Evolutionary conservation across 768 basidiomycete species (phyloP), one percentile per base, ranked within the genome.

Genomic region (Rhodotorula sphaerocarpa): DNA sequence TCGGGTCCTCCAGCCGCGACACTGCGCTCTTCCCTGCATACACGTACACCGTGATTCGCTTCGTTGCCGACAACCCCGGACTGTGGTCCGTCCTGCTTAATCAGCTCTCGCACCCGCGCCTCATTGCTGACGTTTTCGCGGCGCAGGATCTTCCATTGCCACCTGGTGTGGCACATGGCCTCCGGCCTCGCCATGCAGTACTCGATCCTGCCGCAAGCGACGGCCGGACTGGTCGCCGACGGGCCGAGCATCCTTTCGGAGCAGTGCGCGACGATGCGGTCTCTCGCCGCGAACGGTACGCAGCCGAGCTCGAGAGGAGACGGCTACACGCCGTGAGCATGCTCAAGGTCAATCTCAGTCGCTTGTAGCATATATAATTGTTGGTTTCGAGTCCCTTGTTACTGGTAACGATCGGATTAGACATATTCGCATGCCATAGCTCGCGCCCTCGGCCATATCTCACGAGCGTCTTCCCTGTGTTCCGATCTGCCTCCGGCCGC

Each of bases 51-150:
- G 71, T 73, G 23, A 72, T 83, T 59, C 75, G 82, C 2, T 82
- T 82, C 71, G 72, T 70, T 2, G 81, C 81, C 3, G 78, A 82
- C 53, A 82, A 82, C 21, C 53, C 42, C 14, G 52, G 33, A 18
- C 7, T 33, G 43, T 23, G 21, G 43, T 23, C 36, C 36, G 10
- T 39, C 36, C 36, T 39, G 36, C 36, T 39, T 39, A 39, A 39
- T n/a, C n/a, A n/a, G n/a, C n/a, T n/a, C 36, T 39, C 36, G 9
- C 36, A 10, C 10, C 36, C 36, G 10, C 16, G 36, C 36, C 36
- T 39, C 16, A 16, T 39, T 10, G 10, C 10, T 9, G 16, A 39
- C 36, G 9, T 39, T 39, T 39, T 10, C 9, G 16, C 9, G 16
- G 36, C 16, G 9, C 36, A 39, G 9, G 36, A 39, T 44, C 10